A percentile compares a stretch with the other conserved stretches of the same genome.
These are phyloP conservation scores for Sordariomycetes sp. DNA, from an alignment of 2,329 filamentous ascomycete genomes.

Conservation along the genomic window DNA sequence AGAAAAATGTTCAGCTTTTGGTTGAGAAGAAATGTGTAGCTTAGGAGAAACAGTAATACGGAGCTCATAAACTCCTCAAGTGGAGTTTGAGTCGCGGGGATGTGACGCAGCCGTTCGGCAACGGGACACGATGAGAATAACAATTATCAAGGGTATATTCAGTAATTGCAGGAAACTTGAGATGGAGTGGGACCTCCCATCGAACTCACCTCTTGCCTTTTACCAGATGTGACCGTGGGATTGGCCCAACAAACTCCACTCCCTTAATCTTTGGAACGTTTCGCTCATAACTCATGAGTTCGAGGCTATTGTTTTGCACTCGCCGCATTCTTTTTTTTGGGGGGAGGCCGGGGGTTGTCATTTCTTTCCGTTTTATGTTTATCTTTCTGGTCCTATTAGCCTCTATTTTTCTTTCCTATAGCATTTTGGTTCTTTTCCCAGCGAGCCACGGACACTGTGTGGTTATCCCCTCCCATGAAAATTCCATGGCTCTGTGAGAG, in stretches of 20 bases:
- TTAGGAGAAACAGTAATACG: no score
- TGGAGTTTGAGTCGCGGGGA: background rate
- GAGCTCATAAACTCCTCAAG: conserved; percentile 1
- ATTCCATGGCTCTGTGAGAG: no score
- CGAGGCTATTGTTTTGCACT: conserved; percentile 25
- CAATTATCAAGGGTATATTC: conserved; percentile 11
- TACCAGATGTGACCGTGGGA: conserved; percentile 70
- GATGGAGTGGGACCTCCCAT: conserved; percentile 61
- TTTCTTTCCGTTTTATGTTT: no score
- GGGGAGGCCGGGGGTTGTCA: no score
- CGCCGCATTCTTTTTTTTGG: conserved; percentile 5
- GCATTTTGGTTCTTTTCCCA: no score
- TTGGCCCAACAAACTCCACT: conserved; percentile 43
- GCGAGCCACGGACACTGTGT: no score
- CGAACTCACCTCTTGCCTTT: conserved; percentile 72
- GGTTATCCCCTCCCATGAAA: no score
- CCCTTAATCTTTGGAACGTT: conserved; percentile 40
- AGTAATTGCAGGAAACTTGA: background rate
- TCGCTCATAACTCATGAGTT: conserved; percentile 27
- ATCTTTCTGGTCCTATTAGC: no score
- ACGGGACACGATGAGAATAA: background rate
- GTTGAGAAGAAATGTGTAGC: background rate
- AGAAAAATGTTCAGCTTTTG: background rate
- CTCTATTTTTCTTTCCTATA: no score
- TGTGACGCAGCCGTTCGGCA: background rate